phyloP scores from a whole-genome alignment of 495 filamentous ascomycete species.

The Cenococcum geophilum region DNA sequence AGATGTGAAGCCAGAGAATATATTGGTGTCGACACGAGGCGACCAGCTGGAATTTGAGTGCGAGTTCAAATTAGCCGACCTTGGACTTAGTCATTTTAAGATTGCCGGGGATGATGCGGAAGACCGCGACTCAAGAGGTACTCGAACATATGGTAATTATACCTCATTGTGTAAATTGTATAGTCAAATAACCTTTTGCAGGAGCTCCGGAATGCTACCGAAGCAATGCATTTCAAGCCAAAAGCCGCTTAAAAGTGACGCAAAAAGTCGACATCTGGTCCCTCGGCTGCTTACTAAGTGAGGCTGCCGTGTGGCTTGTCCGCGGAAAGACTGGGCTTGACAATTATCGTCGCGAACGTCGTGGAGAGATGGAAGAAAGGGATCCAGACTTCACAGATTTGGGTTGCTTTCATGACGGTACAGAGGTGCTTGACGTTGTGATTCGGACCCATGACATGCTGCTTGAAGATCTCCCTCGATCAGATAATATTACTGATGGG shows the following conservation, averaged over 20 bases:
- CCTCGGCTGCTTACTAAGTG: conserved; percentile 44
- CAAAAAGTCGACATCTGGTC: conserved; percentile 44
- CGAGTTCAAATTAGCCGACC: conserved; percentile 22
- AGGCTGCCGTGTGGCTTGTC: conserved; percentile 42
- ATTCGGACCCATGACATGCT: conserved; percentile 1
- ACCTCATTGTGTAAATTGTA: neutral
- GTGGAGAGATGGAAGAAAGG: conserved; percentile 24
- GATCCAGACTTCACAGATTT: conserved; percentile 27
- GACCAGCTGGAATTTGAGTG: conserved; percentile 6
- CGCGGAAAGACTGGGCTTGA: conserved; percentile 33
- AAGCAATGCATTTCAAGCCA: conserved; percentile 28
- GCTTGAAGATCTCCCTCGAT: neutral
- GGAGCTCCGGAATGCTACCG: conserved; percentile 38
- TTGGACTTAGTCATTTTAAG: conserved; percentile 16
- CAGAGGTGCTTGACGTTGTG: conserved; percentile 28
- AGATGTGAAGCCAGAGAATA: conserved; percentile 24
- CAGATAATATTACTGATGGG: too few relatives aligned
- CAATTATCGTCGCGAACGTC: conserved; percentile 37
- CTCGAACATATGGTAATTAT: conserved; percentile 17
- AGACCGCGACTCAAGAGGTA: neutral
- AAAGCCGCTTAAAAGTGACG: conserved; percentile 14
- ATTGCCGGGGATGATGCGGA: neutral
- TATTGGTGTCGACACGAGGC: conserved; percentile 9
- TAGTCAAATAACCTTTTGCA: conserved; percentile 10
- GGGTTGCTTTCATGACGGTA: conserved; percentile 44